Evolutionary conservation across 768 basidiomycete species (phyloP).

Genomic region (Ramaria rubella): DNA sequence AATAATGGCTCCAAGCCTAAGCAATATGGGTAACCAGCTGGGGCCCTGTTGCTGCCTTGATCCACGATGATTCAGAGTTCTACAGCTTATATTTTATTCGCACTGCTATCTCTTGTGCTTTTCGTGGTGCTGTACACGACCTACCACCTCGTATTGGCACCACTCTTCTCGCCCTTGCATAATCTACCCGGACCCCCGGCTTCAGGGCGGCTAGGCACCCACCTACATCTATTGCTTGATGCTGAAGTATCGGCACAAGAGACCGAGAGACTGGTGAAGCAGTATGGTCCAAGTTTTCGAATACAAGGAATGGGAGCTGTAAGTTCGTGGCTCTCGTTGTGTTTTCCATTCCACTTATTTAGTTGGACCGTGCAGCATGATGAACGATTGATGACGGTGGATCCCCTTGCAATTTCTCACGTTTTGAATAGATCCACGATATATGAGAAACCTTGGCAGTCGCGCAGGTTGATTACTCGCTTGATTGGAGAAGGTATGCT

Average conservation of each 20-base stretch:
- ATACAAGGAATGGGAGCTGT: conserved; percentile 65
- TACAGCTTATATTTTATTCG: not conserved
- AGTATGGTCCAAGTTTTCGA: conserved; percentile 64
- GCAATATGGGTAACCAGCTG: not conserved
- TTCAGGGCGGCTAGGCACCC: conserved; percentile 42
- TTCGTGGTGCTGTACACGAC: conserved; percentile 1
- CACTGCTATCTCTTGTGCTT: not conserved
- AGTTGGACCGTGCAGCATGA: conserved; percentile 49
- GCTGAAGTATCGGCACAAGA: not conserved
- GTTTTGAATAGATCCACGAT: conserved; percentile 63
- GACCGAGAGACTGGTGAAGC: conserved; percentile 39
- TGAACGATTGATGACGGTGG: conserved; percentile 71
- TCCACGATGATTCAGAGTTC: not conserved
- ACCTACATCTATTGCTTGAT: conserved; percentile 46
- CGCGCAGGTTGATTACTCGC: conserved; percentile 63
- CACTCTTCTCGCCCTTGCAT: conserved; percentile 33
- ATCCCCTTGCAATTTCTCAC: conserved; percentile 68
- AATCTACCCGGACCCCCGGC: conserved; percentile 57
- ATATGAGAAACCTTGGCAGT: conserved; percentile 82
- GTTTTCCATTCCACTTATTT: not conserved
- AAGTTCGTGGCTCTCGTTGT: conserved; percentile 26
- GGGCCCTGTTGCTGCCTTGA: not conserved
- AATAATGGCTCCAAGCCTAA: not conserved
- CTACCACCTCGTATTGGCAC: not conserved
- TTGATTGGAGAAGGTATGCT: conserved; percentile 73